These are phyloP conservation scores for Pythium folliculosum DNA, from an alignment of 352 stramenopile genomes.

Conservation along the genomic window DNA sequence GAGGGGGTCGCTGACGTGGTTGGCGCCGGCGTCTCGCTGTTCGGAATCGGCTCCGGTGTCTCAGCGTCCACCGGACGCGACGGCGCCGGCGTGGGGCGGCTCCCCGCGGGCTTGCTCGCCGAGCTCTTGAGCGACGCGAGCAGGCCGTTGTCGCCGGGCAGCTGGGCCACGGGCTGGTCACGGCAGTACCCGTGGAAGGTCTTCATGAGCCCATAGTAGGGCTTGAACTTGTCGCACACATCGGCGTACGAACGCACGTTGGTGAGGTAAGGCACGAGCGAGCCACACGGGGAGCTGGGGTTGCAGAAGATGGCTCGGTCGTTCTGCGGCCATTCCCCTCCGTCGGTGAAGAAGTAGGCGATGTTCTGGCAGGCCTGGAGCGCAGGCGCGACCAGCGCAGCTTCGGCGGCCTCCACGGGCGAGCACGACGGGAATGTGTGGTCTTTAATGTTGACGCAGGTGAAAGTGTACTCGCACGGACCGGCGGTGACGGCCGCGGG, in stretches of 20 bases:
- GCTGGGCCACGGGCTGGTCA: neutral
- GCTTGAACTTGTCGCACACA: slow-evolving; percentile 1
- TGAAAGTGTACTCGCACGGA: neutral
- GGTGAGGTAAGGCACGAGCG: neutral
- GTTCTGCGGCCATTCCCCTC: neutral
- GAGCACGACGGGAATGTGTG: neutral
- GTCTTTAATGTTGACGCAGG: neutral
- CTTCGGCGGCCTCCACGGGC: neutral
- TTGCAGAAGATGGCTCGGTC: no score
- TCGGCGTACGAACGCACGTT: neutral
- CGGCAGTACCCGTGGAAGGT: neutral
- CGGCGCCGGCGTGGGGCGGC: neutral
- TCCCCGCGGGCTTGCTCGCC: neutral
- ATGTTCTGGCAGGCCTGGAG: neutral
- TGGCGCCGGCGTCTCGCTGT: neutral
- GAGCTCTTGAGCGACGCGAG: neutral
- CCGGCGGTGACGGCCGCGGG: neutral
- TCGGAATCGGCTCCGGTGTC: slow-evolving; percentile 7
- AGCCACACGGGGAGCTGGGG: no score
- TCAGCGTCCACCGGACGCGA: neutral
- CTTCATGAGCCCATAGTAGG: neutral
- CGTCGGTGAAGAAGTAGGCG: no score
- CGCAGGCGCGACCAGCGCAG: neutral
- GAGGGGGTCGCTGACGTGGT: no score
- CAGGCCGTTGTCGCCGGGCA: slow-evolving; percentile 13